Evolutionary conservation across 2,329 filamentous ascomycete species (phyloP), one percentile per base, ranked within the genome.

Genomic region (Graphilbum fragrans): DNA sequence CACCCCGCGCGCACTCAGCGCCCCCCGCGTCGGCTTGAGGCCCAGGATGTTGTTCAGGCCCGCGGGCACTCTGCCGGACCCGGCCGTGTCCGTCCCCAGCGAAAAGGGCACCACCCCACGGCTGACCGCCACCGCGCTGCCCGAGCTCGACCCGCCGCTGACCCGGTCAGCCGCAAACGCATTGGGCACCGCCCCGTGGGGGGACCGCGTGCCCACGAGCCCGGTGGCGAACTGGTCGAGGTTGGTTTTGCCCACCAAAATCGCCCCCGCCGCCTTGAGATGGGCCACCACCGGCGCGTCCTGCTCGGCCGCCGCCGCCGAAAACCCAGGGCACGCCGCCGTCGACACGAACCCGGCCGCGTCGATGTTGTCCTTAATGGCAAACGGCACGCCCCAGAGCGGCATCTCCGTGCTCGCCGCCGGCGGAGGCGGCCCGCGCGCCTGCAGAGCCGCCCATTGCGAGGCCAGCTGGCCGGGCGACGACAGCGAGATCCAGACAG

Each of bases 221-320:
- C 75, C 75, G 1, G 74, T 79, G 3, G 74, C 74, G 4, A 79
- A 61, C 52, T 79, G 74, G 50, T 80, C 75, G 38, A 80, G 62
- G 48, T 70, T 72, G 10, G 62, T 62, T 51, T 77, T 78, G 22
- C 74, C 74, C 35, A 77, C 61, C 43, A 74, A 64, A 2, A 79
- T 57, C 2, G 69, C 76, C 1, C 74, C 75, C 8, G 69, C 65
- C 1, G 62, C 59, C 19, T 72, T 62, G 16, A 77, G 56, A 20
- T 58, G 64, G 7, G 67, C 55, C 9, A 75, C 64, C 2, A 74
- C 66, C 1, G 60, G 56, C 1, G 72, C 65, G 31, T 67, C 69
- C 7, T 59, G 52, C 17, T 56, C 58, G 58, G 53, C 60, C 1
- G 72, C 66, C 66, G 19, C 4, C 8, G 6, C 20, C 4, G 41